Base-by-base conservation (phyloP, 2,329 filamentous ascomycete genomes). In the Xylariales sp. region DNA sequence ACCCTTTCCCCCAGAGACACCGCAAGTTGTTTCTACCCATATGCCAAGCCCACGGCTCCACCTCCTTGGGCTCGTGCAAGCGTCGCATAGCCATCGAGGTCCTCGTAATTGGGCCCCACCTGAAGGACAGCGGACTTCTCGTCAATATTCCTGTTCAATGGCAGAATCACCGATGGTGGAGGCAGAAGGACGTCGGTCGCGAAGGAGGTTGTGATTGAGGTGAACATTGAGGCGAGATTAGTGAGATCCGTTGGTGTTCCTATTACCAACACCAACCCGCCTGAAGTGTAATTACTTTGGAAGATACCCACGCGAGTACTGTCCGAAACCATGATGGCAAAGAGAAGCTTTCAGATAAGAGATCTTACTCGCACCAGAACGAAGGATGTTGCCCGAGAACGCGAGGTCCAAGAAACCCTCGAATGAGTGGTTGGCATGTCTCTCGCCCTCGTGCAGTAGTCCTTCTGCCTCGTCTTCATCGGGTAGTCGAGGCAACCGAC, bases 351-450 rank as follows among this genome's bases (percentile, higher is more conserved):
- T n/a, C n/a, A n/a, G n/a, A n/a, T n/a, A n/a, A n/a, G n/a, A n/a
- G n/a, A n/a, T n/a, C n/a, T n/a, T n/a, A 62, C 70, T 59, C 56
- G 86, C 82, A 88, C 88, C 49, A 88, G 66, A 50, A 84, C 84
- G 51, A n/a, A 88, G 71, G 35, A 88, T 84, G 51, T 88, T 87
- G 44, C 85, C 84, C 48, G 84, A 78, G 40, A 86, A 75, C 0
- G 82, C 83, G 60, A 88, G 88, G 57, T 86, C 82, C 50, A 81
- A 59, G 57, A 88, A 88, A 28, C 80, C 80, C 24, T 76, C 66
- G 68, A 76, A 81, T 43, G 77, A 63, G 45, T 69, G 68, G 47
- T 68, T 64, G 18, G 75, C 72, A 40, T 64, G 65, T 40, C 66
- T 60, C 46, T 70, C 64, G 43, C 75, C 64, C 15, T 68, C 62